A percentile compares a stretch with the other conserved stretches of the same genome.
Evolutionary conservation across 306 rosid genomes (phyloP).

Genomic region (Citrullus colocynthis): DNA sequence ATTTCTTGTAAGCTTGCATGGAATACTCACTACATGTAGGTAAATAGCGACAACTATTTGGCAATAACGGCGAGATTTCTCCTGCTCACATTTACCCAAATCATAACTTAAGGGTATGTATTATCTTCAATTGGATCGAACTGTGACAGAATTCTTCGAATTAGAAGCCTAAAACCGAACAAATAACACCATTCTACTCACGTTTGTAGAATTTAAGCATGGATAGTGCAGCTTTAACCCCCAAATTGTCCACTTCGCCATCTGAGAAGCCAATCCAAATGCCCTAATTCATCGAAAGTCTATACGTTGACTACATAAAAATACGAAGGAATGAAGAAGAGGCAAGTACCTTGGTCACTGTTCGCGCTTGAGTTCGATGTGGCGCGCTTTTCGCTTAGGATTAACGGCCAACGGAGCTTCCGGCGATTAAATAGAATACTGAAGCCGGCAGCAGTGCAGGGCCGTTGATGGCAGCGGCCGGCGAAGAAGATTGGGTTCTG

Average conservation of each 20-base stretch:
- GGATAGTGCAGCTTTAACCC: constrained; percentile 56
- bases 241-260: constrained; percentile 33
- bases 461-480: constrained; percentile 4
- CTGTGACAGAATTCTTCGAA: not conserved
- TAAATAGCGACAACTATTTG: constrained; percentile 65
- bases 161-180: not conserved
- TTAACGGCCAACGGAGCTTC: not conserved
- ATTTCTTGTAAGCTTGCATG: constrained; percentile 87
- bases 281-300: not conserved
- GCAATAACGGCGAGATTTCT: constrained; percentile 83
- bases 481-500: constrained; percentile 11
- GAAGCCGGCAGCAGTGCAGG: not conserved
- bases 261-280: constrained; percentile 12
- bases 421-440: constrained; percentile 7
- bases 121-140: not conserved
- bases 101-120: not conserved
- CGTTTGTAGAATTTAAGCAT: constrained; percentile 70
- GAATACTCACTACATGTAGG: constrained; percentile 93
- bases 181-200: constrained; percentile 3
- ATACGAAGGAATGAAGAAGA: not conserved
- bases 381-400: constrained; percentile 9
- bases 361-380: constrained; percentile 29
- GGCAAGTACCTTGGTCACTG: constrained; percentile 26
- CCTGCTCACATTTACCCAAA: constrained; percentile 26
- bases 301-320: not conserved